Evolutionary conservation across 495 filamentous ascomycete genomes (phyloP).

Genomic region (Xylaria telfairii): DNA sequence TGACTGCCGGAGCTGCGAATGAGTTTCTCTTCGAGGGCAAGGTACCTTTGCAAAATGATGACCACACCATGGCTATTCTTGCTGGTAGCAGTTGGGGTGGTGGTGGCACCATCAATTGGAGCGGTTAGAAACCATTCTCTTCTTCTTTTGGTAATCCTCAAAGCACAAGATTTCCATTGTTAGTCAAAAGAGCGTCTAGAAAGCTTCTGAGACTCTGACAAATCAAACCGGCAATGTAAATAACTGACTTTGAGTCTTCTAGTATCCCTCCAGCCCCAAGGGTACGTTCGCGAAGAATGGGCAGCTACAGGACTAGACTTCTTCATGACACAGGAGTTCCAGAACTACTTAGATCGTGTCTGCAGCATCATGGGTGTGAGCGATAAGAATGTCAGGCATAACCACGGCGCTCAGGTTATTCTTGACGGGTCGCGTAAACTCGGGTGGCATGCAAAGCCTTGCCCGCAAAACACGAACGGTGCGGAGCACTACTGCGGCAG

Average conservation of each 20-base stretch:
- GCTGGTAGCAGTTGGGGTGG: constrained; percentile 83
- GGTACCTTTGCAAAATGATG: constrained; percentile 63
- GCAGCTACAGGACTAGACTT: constrained; percentile 73
- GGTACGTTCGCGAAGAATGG: constrained; percentile 84
- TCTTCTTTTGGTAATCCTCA: too few species aligned
- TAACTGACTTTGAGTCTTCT: too few species aligned
- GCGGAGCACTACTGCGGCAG: constrained; percentile 77
- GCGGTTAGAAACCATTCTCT: too few species aligned
- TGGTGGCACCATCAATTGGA: constrained; percentile 89
- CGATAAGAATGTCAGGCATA: constrained; percentile 69
- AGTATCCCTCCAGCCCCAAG: constrained; percentile 83
- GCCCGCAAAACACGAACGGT: constrained; percentile 81
- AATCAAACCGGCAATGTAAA: too few species aligned
- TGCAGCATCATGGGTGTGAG: constrained; percentile 72
- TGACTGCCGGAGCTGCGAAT: constrained; percentile 62
- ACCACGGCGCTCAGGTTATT: constrained; percentile 68
- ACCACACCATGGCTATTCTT: constrained; percentile 65
- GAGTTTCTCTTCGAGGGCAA: constrained; percentile 69
- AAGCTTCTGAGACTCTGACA: too few species aligned
- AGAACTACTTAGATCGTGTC: constrained; percentile 73
- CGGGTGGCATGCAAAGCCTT: constrained; percentile 71
- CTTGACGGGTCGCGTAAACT: constrained; percentile 78
- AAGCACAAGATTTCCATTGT: too few species aligned
- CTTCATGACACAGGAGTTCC: constrained; percentile 77
- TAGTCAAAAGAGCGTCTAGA: too few species aligned